A percentile compares a stretch with the other conserved stretches of the same genome.
phyloP scores from a whole-genome alignment of 1,284 basidiomycete species.

The Cutaneotrichosporon sp. region DNA sequence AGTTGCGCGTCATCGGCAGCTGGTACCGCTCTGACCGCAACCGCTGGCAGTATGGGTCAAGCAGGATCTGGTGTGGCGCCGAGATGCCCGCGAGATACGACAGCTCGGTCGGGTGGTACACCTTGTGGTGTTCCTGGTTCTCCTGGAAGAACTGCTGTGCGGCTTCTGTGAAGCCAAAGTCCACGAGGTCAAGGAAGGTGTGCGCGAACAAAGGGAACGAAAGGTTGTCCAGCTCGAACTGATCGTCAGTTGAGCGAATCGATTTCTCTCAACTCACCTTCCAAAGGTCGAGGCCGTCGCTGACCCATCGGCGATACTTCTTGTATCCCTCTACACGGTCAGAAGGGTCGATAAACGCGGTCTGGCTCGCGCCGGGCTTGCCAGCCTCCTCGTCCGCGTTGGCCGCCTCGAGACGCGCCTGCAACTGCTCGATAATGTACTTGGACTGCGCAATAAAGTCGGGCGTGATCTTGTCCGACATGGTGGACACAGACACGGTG shows the following conservation, averaged over 20 bases:
- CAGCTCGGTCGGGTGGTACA: slow-evolving; percentile 65
- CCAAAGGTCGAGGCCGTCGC: slow-evolving; percentile 71
- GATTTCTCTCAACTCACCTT: slow-evolving; percentile 76
- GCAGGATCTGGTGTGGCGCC: slow-evolving; percentile 77
- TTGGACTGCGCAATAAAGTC: slow-evolving; percentile 47
- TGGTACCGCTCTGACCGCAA: slow-evolving; percentile 88
- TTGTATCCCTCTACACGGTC: slow-evolving; percentile 66
- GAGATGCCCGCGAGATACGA: slow-evolving; percentile 77
- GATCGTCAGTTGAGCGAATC: slow-evolving; percentile 23
- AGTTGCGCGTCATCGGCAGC: slow-evolving; percentile 83
- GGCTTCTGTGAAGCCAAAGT: slow-evolving; percentile 84
- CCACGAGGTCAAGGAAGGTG: slow-evolving; percentile 91
- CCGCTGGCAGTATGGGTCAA: slow-evolving; percentile 73
- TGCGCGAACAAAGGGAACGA: slow-evolving; percentile 95
- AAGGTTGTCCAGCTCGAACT: slow-evolving; percentile 89
- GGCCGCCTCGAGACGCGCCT: slow-evolving; percentile 57
- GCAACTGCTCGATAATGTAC: slow-evolving; percentile 44
- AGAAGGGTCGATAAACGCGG: slow-evolving; percentile 65
- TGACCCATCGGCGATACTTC: slow-evolving; percentile 65
- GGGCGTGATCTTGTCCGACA: slow-evolving; percentile 41
- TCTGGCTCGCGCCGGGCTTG: slow-evolving; percentile 48
- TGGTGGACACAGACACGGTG: slow-evolving; percentile 39
- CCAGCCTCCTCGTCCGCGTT: slow-evolving; percentile 71
- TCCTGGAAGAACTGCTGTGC: slow-evolving; percentile 70
- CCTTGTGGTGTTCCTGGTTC: slow-evolving; percentile 66